Evolutionary conservation across 176 grass and related monocot genomes (phyloP).

Genomic region (Avena sativa): DNA sequence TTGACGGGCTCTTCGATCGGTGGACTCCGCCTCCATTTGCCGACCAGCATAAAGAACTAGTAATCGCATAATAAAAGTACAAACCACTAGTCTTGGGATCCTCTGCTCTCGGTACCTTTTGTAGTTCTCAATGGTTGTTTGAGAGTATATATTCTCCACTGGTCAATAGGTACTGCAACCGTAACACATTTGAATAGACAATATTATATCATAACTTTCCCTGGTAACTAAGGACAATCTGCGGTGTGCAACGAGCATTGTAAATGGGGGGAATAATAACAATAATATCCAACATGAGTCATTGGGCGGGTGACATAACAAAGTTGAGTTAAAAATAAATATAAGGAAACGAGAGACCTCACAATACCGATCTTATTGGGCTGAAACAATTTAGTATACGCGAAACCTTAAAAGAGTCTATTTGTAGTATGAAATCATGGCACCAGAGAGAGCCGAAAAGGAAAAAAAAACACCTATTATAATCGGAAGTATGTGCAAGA

Average conservation of each 20-base stretch:
- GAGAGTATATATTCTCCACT: conserved; percentile 41
- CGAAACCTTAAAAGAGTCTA: background rate
- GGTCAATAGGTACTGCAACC: conserved; percentile 37
- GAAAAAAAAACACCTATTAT: background rate
- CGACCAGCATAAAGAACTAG: conserved; percentile 49
- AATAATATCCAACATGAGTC: conserved; percentile 24
- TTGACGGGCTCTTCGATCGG: background rate
- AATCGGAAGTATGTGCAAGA: background rate
- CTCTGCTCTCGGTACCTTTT: conserved; percentile 26
- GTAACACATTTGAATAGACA: conserved; percentile 1
- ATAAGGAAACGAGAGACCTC: background rate
- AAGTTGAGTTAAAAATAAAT: background rate
- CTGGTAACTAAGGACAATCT: conserved; percentile 30
- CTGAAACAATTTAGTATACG: too few relatives aligned
- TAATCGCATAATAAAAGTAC: conserved; percentile 39
- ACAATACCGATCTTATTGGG: too few relatives aligned
- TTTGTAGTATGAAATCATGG: background rate
- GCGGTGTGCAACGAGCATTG: background rate
- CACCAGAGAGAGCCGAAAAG: background rate
- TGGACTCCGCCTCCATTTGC: conserved; percentile 47
- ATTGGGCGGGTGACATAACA: background rate
- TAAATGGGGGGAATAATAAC: background rate
- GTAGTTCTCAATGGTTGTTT: conserved; percentile 36
- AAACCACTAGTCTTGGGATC: conserved; percentile 41
- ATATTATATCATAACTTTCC: conserved; percentile 24